Conservation (phyloP, 495 filamentous ascomycete genomes). For the Aspergillus cavernicola region DNA sequence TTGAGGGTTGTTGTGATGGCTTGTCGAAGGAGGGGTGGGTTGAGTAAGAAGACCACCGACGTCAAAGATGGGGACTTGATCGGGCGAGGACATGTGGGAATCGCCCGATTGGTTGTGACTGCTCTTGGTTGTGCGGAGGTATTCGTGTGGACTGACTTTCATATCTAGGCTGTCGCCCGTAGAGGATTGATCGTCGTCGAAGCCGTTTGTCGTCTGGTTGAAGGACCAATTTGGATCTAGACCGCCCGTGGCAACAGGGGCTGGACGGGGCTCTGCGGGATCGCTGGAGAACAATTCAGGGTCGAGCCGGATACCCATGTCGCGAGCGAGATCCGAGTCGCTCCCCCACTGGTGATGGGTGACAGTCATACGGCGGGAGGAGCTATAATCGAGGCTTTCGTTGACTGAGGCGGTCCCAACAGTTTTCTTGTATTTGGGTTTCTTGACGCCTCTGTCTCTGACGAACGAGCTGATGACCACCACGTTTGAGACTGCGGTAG, state of each 20-base stretch:
- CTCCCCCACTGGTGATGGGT: slow-evolving; percentile 72
- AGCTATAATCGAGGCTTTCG: slow-evolving; percentile 49
- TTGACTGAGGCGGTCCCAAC: slow-evolving; percentile 52
- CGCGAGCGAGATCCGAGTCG: slow-evolving; percentile 74
- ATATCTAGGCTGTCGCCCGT: slow-evolving; percentile 31
- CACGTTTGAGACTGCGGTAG: slow-evolving; percentile 71
- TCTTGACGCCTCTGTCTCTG: slow-evolving; percentile 74
- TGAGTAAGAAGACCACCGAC: slow-evolving; percentile 60
- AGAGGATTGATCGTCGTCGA: slow-evolving; percentile 29
- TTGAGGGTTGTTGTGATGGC: slow-evolving; percentile 6
- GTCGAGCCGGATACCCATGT: slow-evolving; percentile 62
- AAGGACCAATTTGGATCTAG: slow-evolving; percentile 36
- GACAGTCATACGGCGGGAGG: slow-evolving; percentile 45
- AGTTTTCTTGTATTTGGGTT: slow-evolving; percentile 59
- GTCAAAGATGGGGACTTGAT: slow-evolving; percentile 61
- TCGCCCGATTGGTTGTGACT: slow-evolving; percentile 14
- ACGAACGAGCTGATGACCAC: slow-evolving; percentile 80
- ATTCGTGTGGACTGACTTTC: slow-evolving; percentile 36
- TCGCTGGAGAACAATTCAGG: slow-evolving; percentile 52
- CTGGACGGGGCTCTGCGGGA: slow-evolving; percentile 33
- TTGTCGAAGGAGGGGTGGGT: slow-evolving; percentile 13
- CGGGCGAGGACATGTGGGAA: neutral
- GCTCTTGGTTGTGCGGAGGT: slow-evolving; percentile 30
- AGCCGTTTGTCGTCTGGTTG: slow-evolving; percentile 12
- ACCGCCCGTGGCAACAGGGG: slow-evolving; percentile 29